Evolutionary conservation across 2,329 filamentous ascomycete species (phyloP), one percentile per base, ranked within the genome.

Genomic region (Boeremia lycopersici): DNA sequence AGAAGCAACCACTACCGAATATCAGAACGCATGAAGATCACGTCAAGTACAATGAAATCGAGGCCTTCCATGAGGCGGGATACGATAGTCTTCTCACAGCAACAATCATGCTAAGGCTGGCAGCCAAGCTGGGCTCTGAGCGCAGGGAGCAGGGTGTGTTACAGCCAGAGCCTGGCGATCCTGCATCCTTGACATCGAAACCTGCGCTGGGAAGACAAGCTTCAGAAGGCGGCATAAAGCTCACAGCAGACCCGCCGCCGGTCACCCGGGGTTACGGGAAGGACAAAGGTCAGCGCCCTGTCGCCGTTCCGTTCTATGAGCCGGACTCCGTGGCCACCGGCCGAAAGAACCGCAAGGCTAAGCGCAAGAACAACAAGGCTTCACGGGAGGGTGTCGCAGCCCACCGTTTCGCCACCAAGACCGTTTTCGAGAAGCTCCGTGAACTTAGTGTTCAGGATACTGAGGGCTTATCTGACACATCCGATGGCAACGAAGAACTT

Each of bases 71-170:
- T 53, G 85, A 88, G 72, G 85, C 85, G 13, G 85, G 85, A 7
- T 88, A 83, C 59, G 85, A 88, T 67, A 86, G 84, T 68, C 78
- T 84, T 56, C 74, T 87, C 19, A 86, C 85, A 0, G 85, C 84
- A 2, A 80, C 81, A 50, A 77, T 86, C 25, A 82, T 85, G 60
- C 77, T 87, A 46, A 79, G 81, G 48, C 74, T 87, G 3, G 80
- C 82, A 8, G 76, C 80, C 1, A 82, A 82, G 60, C 73, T 86
- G 4, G 77, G 79, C 55, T 70, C 71, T 9, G 74, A 76, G 17
- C 46, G 42, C 31, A 36, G 46, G 40, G n/a, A 17, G 15, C 13
- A 28, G 19, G 4, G 44, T 42, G 13, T 26, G 49, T n/a, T 17
- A 9, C 26, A 42, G n/a, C 10, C 31, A 12, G 36, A 15, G 28